Base-by-base conservation (phyloP, 345 rosid species). In the Salix caprea region DNA sequence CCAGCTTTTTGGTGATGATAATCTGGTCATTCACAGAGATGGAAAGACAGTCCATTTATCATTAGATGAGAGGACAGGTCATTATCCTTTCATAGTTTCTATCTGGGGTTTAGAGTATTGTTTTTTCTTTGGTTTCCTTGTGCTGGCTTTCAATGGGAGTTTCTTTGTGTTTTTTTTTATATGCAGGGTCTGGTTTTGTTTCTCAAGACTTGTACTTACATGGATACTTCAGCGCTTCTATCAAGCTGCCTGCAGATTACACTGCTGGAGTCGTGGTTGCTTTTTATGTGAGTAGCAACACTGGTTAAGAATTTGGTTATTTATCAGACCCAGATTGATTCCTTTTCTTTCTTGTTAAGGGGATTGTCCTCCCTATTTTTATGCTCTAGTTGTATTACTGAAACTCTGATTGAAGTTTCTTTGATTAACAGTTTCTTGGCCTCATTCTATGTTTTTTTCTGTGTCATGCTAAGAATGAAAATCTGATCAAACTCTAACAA, bases 261-360 rank as follows among this genome's bases (percentile, higher is more conserved):
- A 92, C 98, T 62, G 99, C 98, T 74, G 99, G 99, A 34, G 97
- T 96, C 78, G 98, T 96, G 81, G 95, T 96, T 76, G 99, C 99
- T 28, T 96, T 96, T 81, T 96, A 96, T 84, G 99, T 96, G 80
- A 90, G 98, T 85, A 39, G 58, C 74, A 37, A 42, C 1, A 4
- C 34, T 34, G 36, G 32, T 40, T 6, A 74, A 32, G 61, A 56
- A 1, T 36, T 62, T 46, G 15, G 26, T 75, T 26, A 48, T 58
- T 21, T 54, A 21, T 69, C 34, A 30, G 15, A 58, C 26, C 15
- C 0, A 54, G n/a, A 52, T 56, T 66, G 50, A 4, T 70, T 52
- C 7, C 14, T 16, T 34, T 65, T 65, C 44, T 13, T 32, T 36
- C 70, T 32, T 32, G 4, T 39, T 11, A n/a, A 1, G 11, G 62